Percentiles rank a stretch among this genome's conserved stretches.
Evolutionary conservation across 2,329 filamentous ascomycete species (phyloP).

Genomic region (Ceratocystiopsis brevicomis): DNA sequence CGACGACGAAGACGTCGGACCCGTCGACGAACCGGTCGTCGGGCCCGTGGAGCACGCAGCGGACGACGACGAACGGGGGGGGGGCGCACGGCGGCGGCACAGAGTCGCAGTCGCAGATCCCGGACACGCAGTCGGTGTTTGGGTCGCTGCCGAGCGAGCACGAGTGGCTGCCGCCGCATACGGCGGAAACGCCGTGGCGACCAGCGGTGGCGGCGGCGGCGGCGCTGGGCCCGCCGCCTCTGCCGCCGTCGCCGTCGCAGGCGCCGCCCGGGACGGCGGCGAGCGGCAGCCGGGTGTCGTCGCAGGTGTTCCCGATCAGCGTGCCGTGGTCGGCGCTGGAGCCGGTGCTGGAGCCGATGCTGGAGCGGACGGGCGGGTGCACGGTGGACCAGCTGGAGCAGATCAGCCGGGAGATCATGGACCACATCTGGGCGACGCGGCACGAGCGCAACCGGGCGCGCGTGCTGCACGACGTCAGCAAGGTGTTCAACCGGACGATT

Average conservation of each 20-base stretch:
- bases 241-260: conserved; percentile 16
- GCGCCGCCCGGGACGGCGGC: conserved; percentile 11
- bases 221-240: conserved; percentile 3
- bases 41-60: conserved; percentile 44
- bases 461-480: conserved; percentile 37
- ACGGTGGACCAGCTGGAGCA: conserved; percentile 91
- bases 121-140: conserved; percentile 31
- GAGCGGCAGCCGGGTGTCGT: conserved; percentile 19
- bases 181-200: background rate
- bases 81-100: conserved; percentile 21
- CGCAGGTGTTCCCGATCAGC: conserved; percentile 26
- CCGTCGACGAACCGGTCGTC: conserved; percentile 42
- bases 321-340: conserved; percentile 30
- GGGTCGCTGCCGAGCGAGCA: conserved; percentile 20
- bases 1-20: conserved; percentile 78
- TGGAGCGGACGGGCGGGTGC: conserved; percentile 51
- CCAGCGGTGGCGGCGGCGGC: background rate
- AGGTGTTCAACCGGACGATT: conserved; percentile 60
- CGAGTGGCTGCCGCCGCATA: background rate
- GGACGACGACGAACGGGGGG: conserved; percentile 43
- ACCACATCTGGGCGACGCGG: conserved; percentile 63
- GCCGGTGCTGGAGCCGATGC: conserved; percentile 42
- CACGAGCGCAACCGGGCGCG: conserved; percentile 67
- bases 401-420: conserved; percentile 79
- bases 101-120: conserved; percentile 26